Conservation (phyloP, 805 yeast species). For the Starmera caribaea region DNA sequence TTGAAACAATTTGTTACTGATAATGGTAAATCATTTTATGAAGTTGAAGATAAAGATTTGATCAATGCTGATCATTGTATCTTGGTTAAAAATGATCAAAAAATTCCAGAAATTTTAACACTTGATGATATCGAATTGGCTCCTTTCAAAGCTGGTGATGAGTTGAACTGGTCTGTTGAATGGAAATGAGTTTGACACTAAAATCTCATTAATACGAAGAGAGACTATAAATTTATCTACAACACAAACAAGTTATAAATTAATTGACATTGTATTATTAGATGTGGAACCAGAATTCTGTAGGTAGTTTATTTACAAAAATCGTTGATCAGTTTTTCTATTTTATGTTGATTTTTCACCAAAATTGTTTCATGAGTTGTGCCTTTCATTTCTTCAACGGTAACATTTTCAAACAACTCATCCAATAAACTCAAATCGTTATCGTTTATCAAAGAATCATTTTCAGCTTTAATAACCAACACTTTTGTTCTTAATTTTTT, state of each 20-base stretch:
- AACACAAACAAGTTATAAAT: no score
- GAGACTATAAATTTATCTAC: neutral
- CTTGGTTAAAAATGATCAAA: constrained; percentile 42
- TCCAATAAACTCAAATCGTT: no score
- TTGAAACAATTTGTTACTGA: constrained; percentile 69
- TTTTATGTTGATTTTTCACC: no score
- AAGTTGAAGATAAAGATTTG: constrained; percentile 34
- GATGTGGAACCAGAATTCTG: neutral
- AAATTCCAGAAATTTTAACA: constrained; percentile 50
- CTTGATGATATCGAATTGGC: constrained; percentile 47
- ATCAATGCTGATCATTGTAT: constrained; percentile 38
- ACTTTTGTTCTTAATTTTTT: no score
- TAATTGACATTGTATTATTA: neutral
- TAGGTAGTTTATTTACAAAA: neutral
- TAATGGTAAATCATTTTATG: constrained; percentile 66
- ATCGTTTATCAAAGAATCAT: no score
- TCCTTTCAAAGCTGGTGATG: constrained; percentile 81
- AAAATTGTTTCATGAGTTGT: no score
- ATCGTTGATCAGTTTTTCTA: no score
- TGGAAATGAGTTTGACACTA: constrained; percentile 37
- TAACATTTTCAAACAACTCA: no score
- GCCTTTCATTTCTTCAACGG: no score
- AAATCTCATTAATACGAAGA: neutral
- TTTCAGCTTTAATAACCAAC: no score
- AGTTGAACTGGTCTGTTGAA: constrained; percentile 59